Evolutionary conservation across 2,329 filamentous ascomycete species (phyloP).

Genomic region (Calonectria leucothoes): DNA sequence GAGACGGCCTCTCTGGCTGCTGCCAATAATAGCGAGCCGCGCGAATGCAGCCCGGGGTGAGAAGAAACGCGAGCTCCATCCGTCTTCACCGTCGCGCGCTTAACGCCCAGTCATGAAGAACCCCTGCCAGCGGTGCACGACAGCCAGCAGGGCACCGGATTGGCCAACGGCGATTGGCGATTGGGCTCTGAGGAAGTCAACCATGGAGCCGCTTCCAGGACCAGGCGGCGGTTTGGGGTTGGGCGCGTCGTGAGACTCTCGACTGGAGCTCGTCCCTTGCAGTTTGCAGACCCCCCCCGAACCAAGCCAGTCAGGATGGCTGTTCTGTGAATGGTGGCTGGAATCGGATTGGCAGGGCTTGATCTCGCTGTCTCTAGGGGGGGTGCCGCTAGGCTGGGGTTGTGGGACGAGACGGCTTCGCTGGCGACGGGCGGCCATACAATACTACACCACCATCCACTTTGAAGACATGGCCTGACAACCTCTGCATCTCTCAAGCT

Average conservation of each 20-base stretch:
- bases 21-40: conserved; percentile 38
- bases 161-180: not conserved
- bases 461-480: conserved; percentile 22
- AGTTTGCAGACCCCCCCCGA: not conserved
- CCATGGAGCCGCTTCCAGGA: not conserved
- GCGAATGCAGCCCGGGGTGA: conserved; percentile 21
- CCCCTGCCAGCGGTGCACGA: not conserved
- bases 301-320: not conserved
- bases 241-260: conserved; percentile 42
- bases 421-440: conserved; percentile 13
- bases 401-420: not conserved
- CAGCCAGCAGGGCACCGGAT: not conserved
- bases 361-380: not conserved
- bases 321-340: conserved; percentile 24
- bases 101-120: not conserved
- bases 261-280: conserved; percentile 25
- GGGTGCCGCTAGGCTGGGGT: conserved; percentile 2
- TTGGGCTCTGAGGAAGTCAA: conserved; percentile 5
- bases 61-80: conserved; percentile 28
- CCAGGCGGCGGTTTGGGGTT: conserved; percentile 25
- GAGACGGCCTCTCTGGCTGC: conserved; percentile 6
- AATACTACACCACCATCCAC: conserved; percentile 23
- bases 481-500: conserved; percentile 27
- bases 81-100: conserved; percentile 23
- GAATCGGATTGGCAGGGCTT: not conserved